Conservation (phyloP, 805 yeast species). For the Pichia exigua region DNA sequence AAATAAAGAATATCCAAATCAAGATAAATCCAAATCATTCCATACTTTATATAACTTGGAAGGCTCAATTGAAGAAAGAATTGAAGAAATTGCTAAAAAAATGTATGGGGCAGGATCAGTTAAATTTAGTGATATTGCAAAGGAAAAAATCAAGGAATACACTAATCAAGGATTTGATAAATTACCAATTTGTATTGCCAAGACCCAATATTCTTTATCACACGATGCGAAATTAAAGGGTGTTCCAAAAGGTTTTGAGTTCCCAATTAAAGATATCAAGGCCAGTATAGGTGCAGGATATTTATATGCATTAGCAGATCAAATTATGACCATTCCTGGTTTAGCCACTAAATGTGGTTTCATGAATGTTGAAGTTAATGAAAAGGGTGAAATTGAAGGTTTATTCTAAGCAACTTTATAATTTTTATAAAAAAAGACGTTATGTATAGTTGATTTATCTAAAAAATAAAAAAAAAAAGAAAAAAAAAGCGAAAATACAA, state of each 20-base stretch:
- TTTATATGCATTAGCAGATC: constrained; percentile 92
- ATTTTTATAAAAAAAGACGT: too few relatives aligned
- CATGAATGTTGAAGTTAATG: constrained; percentile 92
- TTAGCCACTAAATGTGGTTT: constrained; percentile 93
- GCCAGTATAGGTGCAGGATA: constrained; percentile 96
- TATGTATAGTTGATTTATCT: too few relatives aligned
- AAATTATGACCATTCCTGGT: constrained; percentile 96
- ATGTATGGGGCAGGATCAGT: constrained; percentile 91
- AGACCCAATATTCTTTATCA: constrained; percentile 93
- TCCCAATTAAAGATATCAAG: constrained; percentile 91
- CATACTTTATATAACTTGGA: constrained; percentile 64
- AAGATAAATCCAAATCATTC: constrained; percentile 36
- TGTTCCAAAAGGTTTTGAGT: constrained; percentile 87
- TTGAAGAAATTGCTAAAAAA: constrained; percentile 67
- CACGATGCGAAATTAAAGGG: constrained; percentile 92
- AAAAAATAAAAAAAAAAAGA: not conserved
- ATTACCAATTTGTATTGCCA: constrained; percentile 93
- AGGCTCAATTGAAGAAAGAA: constrained; percentile 67
- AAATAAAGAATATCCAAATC: constrained; percentile 31
- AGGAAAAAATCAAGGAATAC: constrained; percentile 71
- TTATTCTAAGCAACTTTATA: constrained; percentile 43
- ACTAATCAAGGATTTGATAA: constrained; percentile 83
- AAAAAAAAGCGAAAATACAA: too few relatives aligned
- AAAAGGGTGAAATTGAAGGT: constrained; percentile 88
- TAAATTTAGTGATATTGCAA: constrained; percentile 77